A percentile compares a stretch with the other conserved stretches of the same genome.
These are phyloP conservation scores for Diplosphaera chodatii DNA, from an alignment of 139 green algal genomes.

Conservation along the genomic window DNA sequence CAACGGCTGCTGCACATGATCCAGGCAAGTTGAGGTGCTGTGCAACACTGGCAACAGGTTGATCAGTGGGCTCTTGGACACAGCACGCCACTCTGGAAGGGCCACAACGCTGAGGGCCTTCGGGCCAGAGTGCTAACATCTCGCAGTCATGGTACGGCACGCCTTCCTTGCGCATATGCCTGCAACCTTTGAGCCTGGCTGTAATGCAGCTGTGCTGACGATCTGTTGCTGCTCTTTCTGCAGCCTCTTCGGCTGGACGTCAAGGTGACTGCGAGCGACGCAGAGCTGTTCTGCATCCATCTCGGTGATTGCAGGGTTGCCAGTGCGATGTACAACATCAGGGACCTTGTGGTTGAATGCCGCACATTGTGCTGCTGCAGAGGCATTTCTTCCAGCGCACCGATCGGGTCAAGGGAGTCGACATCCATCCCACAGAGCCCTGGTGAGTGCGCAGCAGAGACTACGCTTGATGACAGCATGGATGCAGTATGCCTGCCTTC, in stretches of 20 bases:
- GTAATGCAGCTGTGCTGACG: background rate
- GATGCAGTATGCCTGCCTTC: too few species aligned
- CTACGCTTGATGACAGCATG: background rate
- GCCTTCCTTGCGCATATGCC: background rate
- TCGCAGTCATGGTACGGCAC: constrained; percentile 8
- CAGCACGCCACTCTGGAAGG: background rate
- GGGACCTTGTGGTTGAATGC: too few species aligned
- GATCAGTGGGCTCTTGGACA: background rate
- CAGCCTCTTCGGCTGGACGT: constrained; percentile 87
- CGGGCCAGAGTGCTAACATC: background rate
- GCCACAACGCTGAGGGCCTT: background rate
- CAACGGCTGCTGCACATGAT: too few species aligned
- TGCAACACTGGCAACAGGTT: background rate
- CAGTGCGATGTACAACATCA: too few species aligned
- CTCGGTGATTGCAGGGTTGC: background rate
- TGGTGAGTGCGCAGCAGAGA: constrained; percentile 55
- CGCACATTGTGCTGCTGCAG: constrained; percentile 35
- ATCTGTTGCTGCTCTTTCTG: constrained; percentile 9
- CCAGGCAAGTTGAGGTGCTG: background rate
- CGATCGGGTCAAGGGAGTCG: constrained; percentile 96
- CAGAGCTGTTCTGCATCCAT: background rate
- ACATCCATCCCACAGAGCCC: constrained; percentile 97
- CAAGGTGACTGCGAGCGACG: too few species aligned
- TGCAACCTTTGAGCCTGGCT: background rate
- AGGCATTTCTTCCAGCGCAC: constrained; percentile 87